Evolutionary conservation across 2,329 filamentous ascomycete genomes (phyloP), one percentile per base, ranked within the genome.

Genomic region (Xylaria sp.): DNA sequence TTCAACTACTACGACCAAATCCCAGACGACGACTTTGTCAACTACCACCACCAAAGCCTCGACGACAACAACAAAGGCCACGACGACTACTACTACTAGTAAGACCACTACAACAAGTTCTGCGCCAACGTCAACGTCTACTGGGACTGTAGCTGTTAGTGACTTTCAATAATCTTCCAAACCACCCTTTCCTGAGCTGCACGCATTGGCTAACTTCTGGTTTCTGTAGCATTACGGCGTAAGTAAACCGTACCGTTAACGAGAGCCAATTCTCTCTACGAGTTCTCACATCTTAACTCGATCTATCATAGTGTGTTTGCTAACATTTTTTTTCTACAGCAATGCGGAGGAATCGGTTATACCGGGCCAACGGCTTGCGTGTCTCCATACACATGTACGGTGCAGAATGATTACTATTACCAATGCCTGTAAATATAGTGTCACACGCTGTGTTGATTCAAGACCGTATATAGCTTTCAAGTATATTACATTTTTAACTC

Each of bases 301-400:
- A 17, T 29, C 5, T 38, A 11, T 10, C 9, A 20, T 38, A 9
- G 22, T 15, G 17, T 45, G 3, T 25, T 20, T 54, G 15, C 64
- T 67, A 17, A 67, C 60, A 25, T 6, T 45, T 33, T 10, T 59
- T 36, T 27, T n/a, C 5, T 15, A 15, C 44, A 66, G 64, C 72
- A 73, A 68, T 73, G 69, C 29, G 69, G 71, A 31, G 70, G 72
- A 17, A 55, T 17, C 2, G 68, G 71, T 1, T 71, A 63, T 31
- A 69, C 61, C 2, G 71, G 71, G 15, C 54, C 72, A n/a, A 69
- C 68, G 2, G 33, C 38, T 2, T 72, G 72, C 49, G 63, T 57
- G 25, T 64, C 67, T 3, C 62, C 62, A 27, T 72, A 69, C 59
- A 67, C 61, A 11, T 73, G 72, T 51, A 57, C 65, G 20, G 49